These are phyloP conservation scores for Podila epicladia DNA, from an alignment of 192 early-diverging fungal genomes.

Conservation along the genomic window DNA sequence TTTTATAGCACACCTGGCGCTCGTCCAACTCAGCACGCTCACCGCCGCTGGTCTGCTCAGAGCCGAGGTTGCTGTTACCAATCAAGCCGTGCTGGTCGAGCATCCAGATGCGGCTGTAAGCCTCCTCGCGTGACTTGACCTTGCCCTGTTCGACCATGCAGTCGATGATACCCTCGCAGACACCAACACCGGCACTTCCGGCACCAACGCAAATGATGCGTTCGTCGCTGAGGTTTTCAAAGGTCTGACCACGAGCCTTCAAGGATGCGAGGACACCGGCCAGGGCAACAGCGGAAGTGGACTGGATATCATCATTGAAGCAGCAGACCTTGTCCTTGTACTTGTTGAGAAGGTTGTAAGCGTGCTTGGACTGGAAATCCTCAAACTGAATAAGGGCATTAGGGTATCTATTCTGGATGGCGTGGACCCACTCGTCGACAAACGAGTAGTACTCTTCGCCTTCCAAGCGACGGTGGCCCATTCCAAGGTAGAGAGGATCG, in stretches of 20 bases:
- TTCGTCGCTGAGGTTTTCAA: slow-evolving; percentile 72
- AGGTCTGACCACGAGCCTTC: slow-evolving; percentile 58
- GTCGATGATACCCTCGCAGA: slow-evolving; percentile 89
- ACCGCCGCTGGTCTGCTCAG: slow-evolving; percentile 29
- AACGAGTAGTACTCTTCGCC: slow-evolving; percentile 66
- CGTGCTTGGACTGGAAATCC: slow-evolving; percentile 76
- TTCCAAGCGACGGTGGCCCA: slow-evolving; percentile 70
- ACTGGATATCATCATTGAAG: slow-evolving; percentile 98
- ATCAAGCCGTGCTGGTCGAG: slow-evolving; percentile 61
- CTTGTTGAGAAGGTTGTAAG: slow-evolving; percentile 84
- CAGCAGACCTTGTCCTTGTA: slow-evolving; percentile 81
- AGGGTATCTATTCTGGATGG: slow-evolving; percentile 63
- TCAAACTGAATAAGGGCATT: slow-evolving; percentile 94
- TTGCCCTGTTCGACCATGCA: slow-evolving; percentile 80
- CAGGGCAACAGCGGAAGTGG: slow-evolving; percentile 97
- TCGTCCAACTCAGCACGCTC: slow-evolving; percentile 55
- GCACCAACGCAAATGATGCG: slow-evolving; percentile 94
- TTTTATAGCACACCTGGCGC: slow-evolving; percentile 57
- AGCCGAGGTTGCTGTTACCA: slow-evolving; percentile 43
- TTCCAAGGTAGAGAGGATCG: slow-evolving; percentile 92
- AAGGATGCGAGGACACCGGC: slow-evolving; percentile 91
- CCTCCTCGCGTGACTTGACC: slow-evolving; percentile 66
- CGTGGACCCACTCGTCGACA: slow-evolving; percentile 65
- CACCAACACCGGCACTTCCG: slow-evolving; percentile 94
- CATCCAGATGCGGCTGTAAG: slow-evolving; percentile 64